These are phyloP conservation scores for Myxozyma geophila DNA, from an alignment of 805 yeast species.

Conservation along the genomic window DNA sequence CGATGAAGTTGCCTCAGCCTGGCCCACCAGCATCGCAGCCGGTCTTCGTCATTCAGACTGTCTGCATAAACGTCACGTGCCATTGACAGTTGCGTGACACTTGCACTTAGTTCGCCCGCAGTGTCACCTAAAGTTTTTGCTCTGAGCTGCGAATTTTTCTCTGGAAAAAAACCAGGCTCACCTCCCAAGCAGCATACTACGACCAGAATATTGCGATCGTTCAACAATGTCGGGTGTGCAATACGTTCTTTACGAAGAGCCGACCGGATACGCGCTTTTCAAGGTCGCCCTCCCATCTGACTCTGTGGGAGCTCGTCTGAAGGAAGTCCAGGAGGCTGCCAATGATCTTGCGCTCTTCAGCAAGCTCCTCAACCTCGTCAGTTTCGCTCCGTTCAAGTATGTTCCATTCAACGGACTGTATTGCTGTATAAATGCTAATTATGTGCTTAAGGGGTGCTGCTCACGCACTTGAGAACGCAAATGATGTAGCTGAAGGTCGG, in stretches of 20 bases:
- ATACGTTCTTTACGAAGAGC: conserved; percentile 94
- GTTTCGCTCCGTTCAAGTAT: conserved; percentile 91
- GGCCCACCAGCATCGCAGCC: too few relatives aligned
- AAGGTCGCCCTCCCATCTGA: conserved; percentile 93
- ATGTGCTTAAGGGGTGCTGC: conserved; percentile 77
- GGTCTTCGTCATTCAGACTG: neutral
- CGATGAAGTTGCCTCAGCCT: too few relatives aligned
- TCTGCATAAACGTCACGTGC: neutral
- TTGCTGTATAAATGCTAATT: too few relatives aligned
- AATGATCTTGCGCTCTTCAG: conserved; percentile 85
- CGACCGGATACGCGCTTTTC: conserved; percentile 97
- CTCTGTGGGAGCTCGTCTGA: conserved; percentile 85
- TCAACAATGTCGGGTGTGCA: conserved; percentile 48
- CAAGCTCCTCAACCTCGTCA: conserved; percentile 88
- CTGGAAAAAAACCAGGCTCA: neutral
- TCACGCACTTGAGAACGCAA: conserved; percentile 97
- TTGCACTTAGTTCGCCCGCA: neutral
- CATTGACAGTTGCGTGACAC: neutral
- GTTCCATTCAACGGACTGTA: neutral
- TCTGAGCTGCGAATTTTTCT: conserved; percentile 10
- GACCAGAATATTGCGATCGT: neutral
- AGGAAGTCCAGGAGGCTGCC: conserved; percentile 91
- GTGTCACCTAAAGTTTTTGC: conserved; percentile 11
- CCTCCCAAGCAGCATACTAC: neutral
- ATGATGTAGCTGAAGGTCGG: conserved; percentile 91